Evolutionary conservation across 257 asterid species (phyloP).

Genomic region (Penstemon davidsonii): DNA sequence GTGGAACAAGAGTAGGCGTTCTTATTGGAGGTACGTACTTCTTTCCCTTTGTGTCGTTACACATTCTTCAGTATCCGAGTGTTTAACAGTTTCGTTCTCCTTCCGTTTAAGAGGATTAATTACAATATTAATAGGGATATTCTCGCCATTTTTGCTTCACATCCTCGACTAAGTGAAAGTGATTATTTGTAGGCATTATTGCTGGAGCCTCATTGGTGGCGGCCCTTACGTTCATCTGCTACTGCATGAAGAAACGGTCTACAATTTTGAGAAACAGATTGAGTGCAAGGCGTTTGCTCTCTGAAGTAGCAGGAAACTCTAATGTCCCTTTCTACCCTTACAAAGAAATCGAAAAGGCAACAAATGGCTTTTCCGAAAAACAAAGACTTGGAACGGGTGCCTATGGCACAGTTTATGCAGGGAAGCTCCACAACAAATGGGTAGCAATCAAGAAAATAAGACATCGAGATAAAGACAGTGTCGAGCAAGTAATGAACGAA

Average conservation of each 20-base stretch:
- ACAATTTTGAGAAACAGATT: slow-evolving; percentile 36
- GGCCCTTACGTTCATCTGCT: slow-evolving; percentile 33
- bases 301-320: slow-evolving; percentile 63
- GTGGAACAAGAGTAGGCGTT: slow-evolving; percentile 43
- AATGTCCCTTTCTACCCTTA: slow-evolving; percentile 50
- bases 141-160: neutral
- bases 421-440: slow-evolving; percentile 52
- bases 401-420: slow-evolving; percentile 75
- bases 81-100: no score
- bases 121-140: neutral
- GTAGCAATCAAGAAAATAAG: slow-evolving; percentile 69
- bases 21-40: slow-evolving; percentile 67
- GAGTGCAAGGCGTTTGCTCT: slow-evolving; percentile 53
- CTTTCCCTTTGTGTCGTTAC: neutral
- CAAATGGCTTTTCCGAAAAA: slow-evolving; percentile 53
- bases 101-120: no score
- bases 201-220: slow-evolving; percentile 49
- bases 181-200: slow-evolving; percentile 39
- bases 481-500: slow-evolving; percentile 70
- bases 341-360: slow-evolving; percentile 68
- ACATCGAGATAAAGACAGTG: slow-evolving; percentile 49
- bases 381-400: slow-evolving; percentile 76
- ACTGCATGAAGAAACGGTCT: slow-evolving; percentile 46
- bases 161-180: no score
- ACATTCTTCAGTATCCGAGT: no score